Evolutionary conservation across 331 rosid species (phyloP).

Genomic region (Cydonia oblonga): DNA sequence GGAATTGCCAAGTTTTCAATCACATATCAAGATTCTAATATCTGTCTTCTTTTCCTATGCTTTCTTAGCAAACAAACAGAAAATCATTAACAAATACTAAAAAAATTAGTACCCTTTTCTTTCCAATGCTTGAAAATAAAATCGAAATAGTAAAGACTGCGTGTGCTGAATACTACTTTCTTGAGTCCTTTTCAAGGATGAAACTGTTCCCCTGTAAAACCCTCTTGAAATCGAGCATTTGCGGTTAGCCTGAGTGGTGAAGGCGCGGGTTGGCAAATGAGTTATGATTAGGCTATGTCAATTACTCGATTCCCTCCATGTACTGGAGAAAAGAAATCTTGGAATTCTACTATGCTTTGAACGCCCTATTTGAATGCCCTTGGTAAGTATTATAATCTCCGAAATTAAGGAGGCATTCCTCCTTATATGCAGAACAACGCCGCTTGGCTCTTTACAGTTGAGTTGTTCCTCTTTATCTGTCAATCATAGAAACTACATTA

Average conservation of each 20-base stretch:
- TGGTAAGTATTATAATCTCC: neutral
- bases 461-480: neutral
- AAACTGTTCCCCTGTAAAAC: neutral
- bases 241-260: neutral
- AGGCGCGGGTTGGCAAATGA: too few relatives aligned
- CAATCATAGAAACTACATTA: neutral
- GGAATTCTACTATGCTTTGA: neutral
- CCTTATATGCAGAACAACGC: too few relatives aligned
- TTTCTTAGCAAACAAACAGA: neutral
- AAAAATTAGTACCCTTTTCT: neutral
- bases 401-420: neutral
- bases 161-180: neutral
- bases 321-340: neutral
- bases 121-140: neutral
- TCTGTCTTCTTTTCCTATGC: too few relatives aligned
- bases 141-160: neutral
- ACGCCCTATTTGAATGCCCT: neutral
- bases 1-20: neutral
- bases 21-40: neutral
- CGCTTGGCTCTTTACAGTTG: neutral
- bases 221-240: neutral
- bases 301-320: neutral
- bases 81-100: too few relatives aligned
- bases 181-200: neutral
- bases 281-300: neutral